Evolutionary conservation across 1,284 basidiomycete genomes (phyloP), one percentile per base, ranked within the genome.

Genomic region (Ceratobasidium sp.): DNA sequence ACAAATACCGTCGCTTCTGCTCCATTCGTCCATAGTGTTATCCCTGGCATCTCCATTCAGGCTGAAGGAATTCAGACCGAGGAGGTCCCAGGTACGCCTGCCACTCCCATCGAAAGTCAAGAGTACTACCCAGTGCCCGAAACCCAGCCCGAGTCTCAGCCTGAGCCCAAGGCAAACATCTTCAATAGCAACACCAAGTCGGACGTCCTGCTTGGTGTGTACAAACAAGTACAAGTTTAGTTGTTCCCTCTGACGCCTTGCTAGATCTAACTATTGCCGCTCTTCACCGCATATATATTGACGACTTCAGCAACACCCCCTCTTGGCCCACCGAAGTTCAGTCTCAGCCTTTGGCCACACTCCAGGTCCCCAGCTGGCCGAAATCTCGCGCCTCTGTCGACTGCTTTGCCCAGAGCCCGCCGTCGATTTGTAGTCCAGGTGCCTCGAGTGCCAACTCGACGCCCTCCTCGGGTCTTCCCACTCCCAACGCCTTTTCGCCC

Each of bases 191-290:
- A 40, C 33, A 59, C 54, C 23, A 70, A 70, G 44, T 70, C 66
- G 23, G 66, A 58, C 66, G 66, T 36, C 28, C 54, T 70, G 2
- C 51, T 70, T 38, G 66, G 66, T 70, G 66, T 59, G 66, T 70
- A 59, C 44, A 49, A 48, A 59, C 53, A 48, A 46, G 33, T 28
- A 28, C 38, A 42, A 30, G 18, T 36, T 7, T 51, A 44, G 46
- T 49, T 63, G 1, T 30, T 46, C 38, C 18, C 5, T 58, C 64
- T 69, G 64, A 69, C 64, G 53, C 58, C 33, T 23, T 25, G 23
- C 2, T 59, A 70, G 66, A 59, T 48, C 53, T 70, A 42, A 70
- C 66, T 0, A 38, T 59, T 28, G 54, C 53, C 12, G 66, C 66
- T 21, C 54, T 70, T 16, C 40, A 70, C 66, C 54, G 40, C 66